Base-by-base conservation (phyloP, 306 rosid genomes). In the Malus fusca region DNA sequence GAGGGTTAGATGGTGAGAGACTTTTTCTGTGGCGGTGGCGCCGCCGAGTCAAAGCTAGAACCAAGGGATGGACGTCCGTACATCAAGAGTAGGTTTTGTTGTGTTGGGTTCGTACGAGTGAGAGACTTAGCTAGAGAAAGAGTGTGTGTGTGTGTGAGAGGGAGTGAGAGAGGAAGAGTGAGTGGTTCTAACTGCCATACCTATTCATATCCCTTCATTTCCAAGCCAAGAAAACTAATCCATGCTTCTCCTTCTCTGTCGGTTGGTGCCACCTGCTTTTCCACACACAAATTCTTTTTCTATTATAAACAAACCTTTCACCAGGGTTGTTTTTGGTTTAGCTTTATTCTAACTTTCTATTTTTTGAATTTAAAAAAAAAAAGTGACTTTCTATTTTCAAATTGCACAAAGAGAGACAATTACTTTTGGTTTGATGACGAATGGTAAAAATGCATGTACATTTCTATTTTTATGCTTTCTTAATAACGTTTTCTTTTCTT, bases 131-230 rank as follows among this genome's bases (percentile, higher is more conserved):
- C 33, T 42, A 17, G 19, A 64, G 68, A 52, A 14, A 22, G 77
- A 53, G 77, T 77, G 43, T 30, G 17, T 22, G 37, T 52, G 46
- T 65, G 44, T 22, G 66, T 52, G 46, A 33, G 44, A 11, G 71
- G 60, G 80, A 35, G 74, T 77, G 80, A 72, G 78, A 75, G 81
- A 81, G 78, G 51, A 66, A 69, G 58, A 60, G 44, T 59, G 66
- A 79, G 90, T 86, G 84, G 88, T 91, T 89, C 85, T 81, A 89
- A 89, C 95, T 68, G 85, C 86, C 91, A 74, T 79, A 86, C 76
- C 95, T 88, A 88, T 91, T 89, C 83, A 82, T 81, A 83, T 93
- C 87, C 85, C 82, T 87, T 84, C 87, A 84, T 75, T 89, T 89
- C 89, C 82, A 87, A 85, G 86, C 84, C 81, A 86, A 84, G 87